These are phyloP conservation scores for Phytophthora sp. DNA, from an alignment of 352 stramenopile genomes.

Conservation along the genomic window DNA sequence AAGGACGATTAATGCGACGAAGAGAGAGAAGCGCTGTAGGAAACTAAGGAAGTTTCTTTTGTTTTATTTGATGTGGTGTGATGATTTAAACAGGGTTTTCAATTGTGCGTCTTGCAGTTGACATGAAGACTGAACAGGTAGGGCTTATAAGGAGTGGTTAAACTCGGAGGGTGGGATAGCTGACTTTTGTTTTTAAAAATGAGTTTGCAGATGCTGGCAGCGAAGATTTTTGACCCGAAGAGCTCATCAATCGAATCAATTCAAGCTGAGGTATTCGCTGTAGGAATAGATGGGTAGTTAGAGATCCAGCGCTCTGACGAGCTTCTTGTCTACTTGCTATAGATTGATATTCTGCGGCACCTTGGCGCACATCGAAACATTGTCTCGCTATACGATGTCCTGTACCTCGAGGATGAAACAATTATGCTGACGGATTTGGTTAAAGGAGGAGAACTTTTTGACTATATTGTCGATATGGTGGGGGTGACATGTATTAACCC, in stretches of 20 bases:
- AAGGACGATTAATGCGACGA: not conserved
- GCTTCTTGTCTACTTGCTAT: not conserved
- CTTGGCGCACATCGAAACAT: constrained; percentile 72
- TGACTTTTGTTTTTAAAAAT: constrained; percentile 7
- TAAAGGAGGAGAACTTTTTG: constrained; percentile 77
- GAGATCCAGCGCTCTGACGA: not conserved
- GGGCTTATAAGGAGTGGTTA: not conserved
- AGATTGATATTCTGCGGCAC: constrained; percentile 70
- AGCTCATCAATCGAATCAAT: constrained; percentile 63
- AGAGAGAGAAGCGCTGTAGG: too few relatives aligned
- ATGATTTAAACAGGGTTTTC: constrained; percentile 82
- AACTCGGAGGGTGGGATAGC: not conserved
- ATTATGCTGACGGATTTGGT: constrained; percentile 86
- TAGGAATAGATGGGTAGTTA: not conserved
- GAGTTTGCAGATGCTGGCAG: constrained; percentile 48
- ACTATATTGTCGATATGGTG: constrained; percentile 82
- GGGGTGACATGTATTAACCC: not conserved
- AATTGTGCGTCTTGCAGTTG: constrained; percentile 66
- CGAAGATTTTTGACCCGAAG: constrained; percentile 82
- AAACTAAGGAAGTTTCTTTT: not conserved
- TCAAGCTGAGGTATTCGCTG: constrained; percentile 49
- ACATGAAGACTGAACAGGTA: constrained; percentile 57
- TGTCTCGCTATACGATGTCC: constrained; percentile 72
- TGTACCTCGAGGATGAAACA: constrained; percentile 65
- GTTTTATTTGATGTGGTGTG: constrained; percentile 15